Evolutionary conservation across 2,329 filamentous ascomycete species (phyloP).

Genomic region (Aureobasidium subglaciale): DNA sequence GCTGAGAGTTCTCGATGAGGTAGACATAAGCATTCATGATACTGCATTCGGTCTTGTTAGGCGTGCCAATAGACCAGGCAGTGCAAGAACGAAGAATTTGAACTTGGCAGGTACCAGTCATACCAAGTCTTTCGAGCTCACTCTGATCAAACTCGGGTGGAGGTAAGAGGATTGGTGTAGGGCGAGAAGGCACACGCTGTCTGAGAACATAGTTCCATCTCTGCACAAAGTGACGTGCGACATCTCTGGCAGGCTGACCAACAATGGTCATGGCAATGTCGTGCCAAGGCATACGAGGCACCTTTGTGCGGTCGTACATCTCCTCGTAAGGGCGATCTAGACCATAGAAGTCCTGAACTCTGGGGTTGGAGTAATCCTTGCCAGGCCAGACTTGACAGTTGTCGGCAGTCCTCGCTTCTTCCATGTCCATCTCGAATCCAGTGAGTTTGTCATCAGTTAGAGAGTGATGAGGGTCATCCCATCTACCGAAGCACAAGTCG

Average conservation of each 20-base stretch:
- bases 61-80: slow-evolving; percentile 84
- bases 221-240: slow-evolving; percentile 94
- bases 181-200: slow-evolving; percentile 85
- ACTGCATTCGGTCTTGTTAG: slow-evolving; percentile 78
- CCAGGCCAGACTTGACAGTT: slow-evolving; percentile 95
- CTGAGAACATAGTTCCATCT: slow-evolving; percentile 96
- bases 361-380: slow-evolving; percentile 96
- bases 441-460: slow-evolving; percentile 91
- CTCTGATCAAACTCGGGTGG: slow-evolving; percentile 83
- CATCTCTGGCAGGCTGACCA: slow-evolving; percentile 85
- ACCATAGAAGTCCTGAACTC: slow-evolving; percentile 90
- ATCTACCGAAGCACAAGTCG: slow-evolving; percentile 92
- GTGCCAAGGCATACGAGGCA: slow-evolving; percentile 97
- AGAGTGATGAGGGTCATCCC: slow-evolving; percentile 91
- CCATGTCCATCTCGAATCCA: slow-evolving; percentile 72
- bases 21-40: slow-evolving; percentile 95
- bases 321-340: slow-evolving; percentile 94
- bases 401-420: slow-evolving; percentile 77
- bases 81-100: slow-evolving; percentile 88
- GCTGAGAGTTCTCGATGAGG: slow-evolving; percentile 89
- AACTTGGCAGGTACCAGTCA: slow-evolving; percentile 91
- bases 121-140: slow-evolving; percentile 78
- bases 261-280: slow-evolving; percentile 98
- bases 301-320: slow-evolving; percentile 89
- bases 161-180: slow-evolving; percentile 86